Evolutionary conservation across 2,329 filamentous ascomycete species (phyloP), one percentile per base, ranked within the genome.

Genomic region (Colletotrichum phormii): DNA sequence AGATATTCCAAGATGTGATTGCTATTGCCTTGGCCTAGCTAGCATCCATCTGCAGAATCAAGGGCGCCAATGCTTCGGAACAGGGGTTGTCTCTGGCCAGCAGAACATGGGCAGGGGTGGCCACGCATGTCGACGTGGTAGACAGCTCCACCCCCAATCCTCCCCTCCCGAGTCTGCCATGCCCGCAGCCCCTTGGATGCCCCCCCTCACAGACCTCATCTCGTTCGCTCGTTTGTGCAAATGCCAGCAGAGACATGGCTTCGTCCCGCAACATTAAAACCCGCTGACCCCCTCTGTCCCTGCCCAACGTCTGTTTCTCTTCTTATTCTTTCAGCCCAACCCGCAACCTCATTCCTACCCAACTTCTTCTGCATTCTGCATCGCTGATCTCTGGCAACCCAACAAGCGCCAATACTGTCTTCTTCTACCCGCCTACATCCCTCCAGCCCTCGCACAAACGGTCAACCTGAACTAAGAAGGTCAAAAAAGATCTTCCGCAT

Each of bases 311-410:
- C 73, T 53, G 73, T 66, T 78, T 77, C 75, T 78, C 77, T 77
- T 79, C 77, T 76, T 77, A 80, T 76, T 78, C 77, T 80, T 78
- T 79, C 80, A 78, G 80, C 82, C 81, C 81, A 82, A 82, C 78
- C 71, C 74, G 72, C 74, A 71, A 71, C 42, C 53, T 29, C 67
- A 61, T 76, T 75, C 62, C 72, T 77, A 75, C 77, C 77, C 75
- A 78, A 77, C 74, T 65, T 37, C 46, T 72, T 70, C 71, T 76
- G 74, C 76, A 74, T 76, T 71, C 75, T 67, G 70, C 70, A 60
- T 53, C 62, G 71, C 67, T 70, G 64, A 71, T 75, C 64, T 76
- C 72, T 73, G 59, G 63, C 70, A 58, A 62, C 75, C 67, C 74
- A 70, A 74, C 64, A 64, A 46, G 37, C 53, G 65, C 46, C 57